These are phyloP conservation scores for Allium cepa DNA, from an alignment of 106 monocot genomes.

Conservation along the genomic window DNA sequence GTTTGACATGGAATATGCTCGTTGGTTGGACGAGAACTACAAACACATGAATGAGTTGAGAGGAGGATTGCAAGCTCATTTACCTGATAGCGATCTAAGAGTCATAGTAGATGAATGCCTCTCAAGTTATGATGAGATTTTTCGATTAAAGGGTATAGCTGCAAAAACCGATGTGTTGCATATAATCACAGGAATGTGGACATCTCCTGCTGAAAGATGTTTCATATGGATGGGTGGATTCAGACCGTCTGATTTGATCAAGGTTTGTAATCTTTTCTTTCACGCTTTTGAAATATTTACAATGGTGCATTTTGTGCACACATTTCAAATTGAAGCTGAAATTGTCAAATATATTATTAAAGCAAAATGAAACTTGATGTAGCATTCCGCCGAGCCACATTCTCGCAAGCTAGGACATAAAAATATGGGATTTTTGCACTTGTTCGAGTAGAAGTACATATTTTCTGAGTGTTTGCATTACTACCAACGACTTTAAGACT, in stretches of 20 bases:
- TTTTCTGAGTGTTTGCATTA: too few relatives aligned
- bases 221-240: conserved; percentile 98
- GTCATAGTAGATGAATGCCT: conserved; percentile 69
- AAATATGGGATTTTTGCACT: background rate
- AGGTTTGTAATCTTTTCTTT: conserved; percentile 27
- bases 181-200: conserved; percentile 88
- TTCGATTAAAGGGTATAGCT: conserved; percentile 46
- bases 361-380: background rate
- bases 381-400: background rate
- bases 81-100: conserved; percentile 53
- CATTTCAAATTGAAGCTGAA: too few relatives aligned
- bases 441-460: background rate
- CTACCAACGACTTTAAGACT: too few relatives aligned
- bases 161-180: conserved; percentile 82
- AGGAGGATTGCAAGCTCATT: conserved; percentile 54
- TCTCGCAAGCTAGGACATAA: background rate
- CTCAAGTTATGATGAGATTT: conserved; percentile 65
- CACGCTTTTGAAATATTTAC: too few relatives aligned
- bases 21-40: conserved; percentile 73
- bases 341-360: background rate
- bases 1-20: conserved; percentile 83
- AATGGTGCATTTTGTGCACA: too few relatives aligned
- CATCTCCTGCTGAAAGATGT: conserved; percentile 75
- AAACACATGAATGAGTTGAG: conserved; percentile 63
- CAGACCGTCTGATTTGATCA: conserved; percentile 82